Evolutionary conservation across 1,284 basidiomycete genomes (phyloP), one percentile per base, ranked within the genome.

Genomic region (Moesziomyces parantarcticus): DNA sequence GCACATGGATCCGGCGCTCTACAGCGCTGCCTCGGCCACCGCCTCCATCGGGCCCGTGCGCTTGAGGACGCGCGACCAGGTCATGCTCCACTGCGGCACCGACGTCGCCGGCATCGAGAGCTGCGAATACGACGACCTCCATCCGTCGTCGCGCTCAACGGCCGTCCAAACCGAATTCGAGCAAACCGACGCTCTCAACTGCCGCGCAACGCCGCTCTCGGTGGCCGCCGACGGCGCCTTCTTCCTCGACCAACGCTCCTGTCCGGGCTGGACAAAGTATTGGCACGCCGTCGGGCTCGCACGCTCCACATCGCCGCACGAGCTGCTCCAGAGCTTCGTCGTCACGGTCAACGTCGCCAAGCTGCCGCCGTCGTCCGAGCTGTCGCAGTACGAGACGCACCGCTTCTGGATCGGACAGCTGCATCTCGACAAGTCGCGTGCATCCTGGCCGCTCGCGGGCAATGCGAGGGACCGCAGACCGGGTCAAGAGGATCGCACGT

Each of bases 351-450:
- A 48, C n/a, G 50, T 66, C 32, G 51, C 53, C 44, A 58, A 55
- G 32, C 39, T 50, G 14, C 7, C 32, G 36, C 49, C 39, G 20
- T 9, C 14, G 25, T 29, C 9, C 34, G n/a, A n/a, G 22, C 26
- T 14, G 11, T 51, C 44, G 11, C 45, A 39, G 16, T 21, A 54
- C 40, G 51, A 64, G 11, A 3, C 22, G 11, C 41, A 65, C 23
- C 62, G 58, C 5, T 80, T 72, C 58, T 80, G 78, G 78, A 55
- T 78, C 25, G 78, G 61, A 4, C 71, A 80, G 22, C 41, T 80
- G 34, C 53, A 57, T 34, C 52, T 75, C 11, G 36, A 55, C 7
- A 32, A 69, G 23, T 53, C 56, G 16, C 68, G 78, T 3, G 75
- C 75, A 0, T 63, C 51, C 3, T 80, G 78, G 78, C 78, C 78